A percentile compares a stretch with the other conserved stretches of the same genome.
phyloP scores from a whole-genome alignment of 148 eudicot genomes.

The Rhododendron henanense region DNA sequence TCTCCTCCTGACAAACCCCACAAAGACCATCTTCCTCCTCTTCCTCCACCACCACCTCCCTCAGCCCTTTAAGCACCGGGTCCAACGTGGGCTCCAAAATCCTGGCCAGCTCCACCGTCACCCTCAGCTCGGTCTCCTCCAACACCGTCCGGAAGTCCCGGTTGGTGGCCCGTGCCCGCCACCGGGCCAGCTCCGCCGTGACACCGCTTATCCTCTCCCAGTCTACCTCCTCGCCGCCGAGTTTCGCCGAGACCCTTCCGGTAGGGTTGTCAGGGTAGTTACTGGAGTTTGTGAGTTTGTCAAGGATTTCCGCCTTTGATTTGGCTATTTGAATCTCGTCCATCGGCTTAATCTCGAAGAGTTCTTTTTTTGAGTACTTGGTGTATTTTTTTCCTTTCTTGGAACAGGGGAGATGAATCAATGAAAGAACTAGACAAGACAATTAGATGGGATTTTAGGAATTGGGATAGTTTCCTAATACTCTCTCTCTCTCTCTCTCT shows the following conservation, averaged over 20 bases:
- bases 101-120: not conserved
- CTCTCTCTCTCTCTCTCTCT: too few relatives aligned
- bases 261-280: not conserved
- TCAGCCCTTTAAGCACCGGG: not conserved
- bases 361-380: too few relatives aligned
- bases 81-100: not conserved
- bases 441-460: too few relatives aligned
- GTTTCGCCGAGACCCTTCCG: not conserved
- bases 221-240: not conserved
- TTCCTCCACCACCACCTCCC: not conserved
- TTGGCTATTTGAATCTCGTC: not conserved
- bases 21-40: not conserved
- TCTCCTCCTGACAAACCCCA: constrained; percentile 10
- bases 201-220: not conserved
- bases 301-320: not conserved
- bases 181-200: not conserved
- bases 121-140: not conserved
- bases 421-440: too few relatives aligned
- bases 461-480: too few relatives aligned
- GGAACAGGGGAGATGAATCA: too few relatives aligned
- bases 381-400: too few relatives aligned
- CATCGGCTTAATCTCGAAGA: not conserved
- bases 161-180: not conserved
- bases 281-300: not conserved
- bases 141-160: not conserved